Base-by-base conservation (phyloP, 495 filamentous ascomycete genomes). In the Oleoguttula mirabilis region DNA sequence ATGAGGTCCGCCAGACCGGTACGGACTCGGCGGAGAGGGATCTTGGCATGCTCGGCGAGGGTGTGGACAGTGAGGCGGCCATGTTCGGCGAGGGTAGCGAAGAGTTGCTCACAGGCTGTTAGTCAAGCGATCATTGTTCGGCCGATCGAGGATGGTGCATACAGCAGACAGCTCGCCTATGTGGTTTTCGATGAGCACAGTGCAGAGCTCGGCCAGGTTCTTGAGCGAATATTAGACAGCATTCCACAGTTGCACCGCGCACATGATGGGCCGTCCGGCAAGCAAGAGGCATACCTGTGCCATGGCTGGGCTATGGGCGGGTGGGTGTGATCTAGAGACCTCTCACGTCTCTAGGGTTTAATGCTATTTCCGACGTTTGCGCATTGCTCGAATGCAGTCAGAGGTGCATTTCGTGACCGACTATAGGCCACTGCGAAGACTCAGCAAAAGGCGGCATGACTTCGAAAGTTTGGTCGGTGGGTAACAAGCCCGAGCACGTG, bases 121-220 rank as follows among this genome's bases (percentile, higher is more conserved):
- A 58, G 51, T 41, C 34, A 41, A 12, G 16, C 32, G 15, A n/a
- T 17, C 12, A 7, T 10, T 19, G 17, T 14, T 10, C n/a, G n/a
- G n/a, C 23, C 38, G 21, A 11, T n/a, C 17, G 32, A 17, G 30
- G 17, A 38, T 16, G 31, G 21, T 24, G 70, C 84, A 54, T 79
- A 96, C 88, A 57, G 84, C 83, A 37, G 84, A 81, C 21, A 98
- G 71, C 55, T 93, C 82, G 50, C 90, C 90, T 61, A 87, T 84
- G 16, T 81, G 71, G 54, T 94, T 84, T 45, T 84, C 73, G 33
- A 95, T 76, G n/a, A 95, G 72, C 54, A 94, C 76, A 62, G 76
- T 68, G 64, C 84, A 93, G 38, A 96, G 80, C 72, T 96, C 82
- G 55, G 74, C 71, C 32, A 62, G 48, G 28, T 60, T 39, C 61